Base-by-base conservation (phyloP, 192 early-diverging fungal genomes). In the Umbelopsis ramanniana region DNA sequence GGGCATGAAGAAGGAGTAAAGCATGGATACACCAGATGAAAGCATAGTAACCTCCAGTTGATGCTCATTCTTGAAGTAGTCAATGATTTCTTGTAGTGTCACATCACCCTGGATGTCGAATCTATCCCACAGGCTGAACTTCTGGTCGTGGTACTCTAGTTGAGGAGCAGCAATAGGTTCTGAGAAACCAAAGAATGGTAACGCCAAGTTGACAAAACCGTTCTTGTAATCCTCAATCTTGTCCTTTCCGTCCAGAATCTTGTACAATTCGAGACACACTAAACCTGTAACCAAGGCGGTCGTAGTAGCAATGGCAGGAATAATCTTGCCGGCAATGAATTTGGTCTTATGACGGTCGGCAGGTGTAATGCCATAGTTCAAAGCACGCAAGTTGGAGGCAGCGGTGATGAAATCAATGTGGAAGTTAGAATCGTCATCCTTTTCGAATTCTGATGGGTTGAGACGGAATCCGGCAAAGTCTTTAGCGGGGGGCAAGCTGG, bases 401-500 rank as follows among this genome's bases (percentile, higher is more conserved):
- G 98, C 97, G 3, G 98, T 95, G 76, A 99, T 93, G 82, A 98
- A 99, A 79, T 99, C 98, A 73, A 99, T 98, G 79, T 99, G 98
- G 89, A 96, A 97, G 87, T 99, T 99, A 79, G 89, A 92, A 74
- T 99, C 98, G 78, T 99, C 98, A 79, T 99, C 98, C 55, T 99
- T 99, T 79, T 99, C 98, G 81, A 99, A 99, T 69, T 98, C 97
- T 14, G 89, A 92, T 23, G 97, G 95, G 46, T 81, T 87, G 63
- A 99, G 86, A 66, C 95, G 92, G 78, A 93, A 88, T 46, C 94
- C 93, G 22, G 93, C 92, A 72, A 97, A 79, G 37, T 84, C 85
- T n/a, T 92, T 86, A 6, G 94, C 91, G 19, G 87, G 78, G 4
- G 97, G 97, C 17, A 99, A 78, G 6, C 83, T 74, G 43, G 85